Base-by-base conservation (phyloP, 148 eudicot genomes). In the Fagopyrum homotropicum region DNA sequence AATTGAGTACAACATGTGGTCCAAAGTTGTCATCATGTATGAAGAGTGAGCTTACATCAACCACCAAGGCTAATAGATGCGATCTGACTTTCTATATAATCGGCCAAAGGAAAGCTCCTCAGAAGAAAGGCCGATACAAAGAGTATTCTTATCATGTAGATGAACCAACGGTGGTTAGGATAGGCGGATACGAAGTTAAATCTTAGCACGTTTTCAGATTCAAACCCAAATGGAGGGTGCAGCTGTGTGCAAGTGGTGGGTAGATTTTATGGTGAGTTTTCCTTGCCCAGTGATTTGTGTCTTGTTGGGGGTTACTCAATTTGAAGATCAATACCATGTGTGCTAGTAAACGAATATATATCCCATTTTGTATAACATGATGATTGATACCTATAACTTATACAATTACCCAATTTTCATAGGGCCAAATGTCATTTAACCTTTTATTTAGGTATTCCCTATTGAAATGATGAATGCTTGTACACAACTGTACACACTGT, bases 1-100 rank as follows among this genome's bases (percentile, higher is more conserved):
- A 50, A 82, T 45, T 85, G 88, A 91, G n/a, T 69, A 50, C 35
- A 7, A 17, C 52, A 66, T 29, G 45, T 66, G 43, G 29, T 64
- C 70, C 70, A 35, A 15, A 8, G 35, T 40, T 66, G 46, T 59
- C 22, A 16, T 55, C 60, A 15, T 16, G 22, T 55, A 55, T 6
- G 69, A 63, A 43, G 12, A 29, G 5, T 15, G 19, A 35, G 71
- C 46, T 15, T 40, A 66, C 71, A 12, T 43, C 46, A 66, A 66
- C 71, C 10, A 66, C 47, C 71, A 66, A 66, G 43, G 17, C 19
- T 66, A 66, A 66, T 45, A 66, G 71, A 66, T 66, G 46, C 12
- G 17, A 1, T 66, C 47, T 14, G 71, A 11, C 47, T 66, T 66
- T 61, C 43, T 4, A 43, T 66, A 66, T 35, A 66, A 35, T 14